These are phyloP conservation scores for Mucor plumbeus DNA, from an alignment of 371 early-diverging fungal genomes.

Conservation along the genomic window DNA sequence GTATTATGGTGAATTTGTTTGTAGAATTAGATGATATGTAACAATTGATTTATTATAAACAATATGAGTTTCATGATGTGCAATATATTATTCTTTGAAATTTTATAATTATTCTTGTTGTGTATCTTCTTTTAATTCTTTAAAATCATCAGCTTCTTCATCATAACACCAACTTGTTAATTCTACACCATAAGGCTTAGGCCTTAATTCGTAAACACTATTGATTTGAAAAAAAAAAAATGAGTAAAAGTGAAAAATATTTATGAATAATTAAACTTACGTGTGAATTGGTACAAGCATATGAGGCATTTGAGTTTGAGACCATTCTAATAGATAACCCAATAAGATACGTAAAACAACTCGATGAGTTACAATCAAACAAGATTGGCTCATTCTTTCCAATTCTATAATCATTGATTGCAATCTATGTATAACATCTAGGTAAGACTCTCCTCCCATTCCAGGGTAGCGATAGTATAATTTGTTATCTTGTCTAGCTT, in stretches of 20 bases:
- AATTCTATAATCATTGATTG: slow-evolving; percentile 85
- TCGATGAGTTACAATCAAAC: slow-evolving; percentile 77
- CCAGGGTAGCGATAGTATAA: slow-evolving; percentile 86
- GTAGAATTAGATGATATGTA: no score
- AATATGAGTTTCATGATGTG: no score
- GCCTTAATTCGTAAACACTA: slow-evolving; percentile 49
- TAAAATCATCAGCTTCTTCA: slow-evolving; percentile 49
- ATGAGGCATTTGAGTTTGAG: slow-evolving; percentile 71
- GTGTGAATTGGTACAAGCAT: slow-evolving; percentile 60
- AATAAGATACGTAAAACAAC: slow-evolving; percentile 78
- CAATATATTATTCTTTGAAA: not conserved
- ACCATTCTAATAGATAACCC: slow-evolving; percentile 77
- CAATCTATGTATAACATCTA: slow-evolving; percentile 85
- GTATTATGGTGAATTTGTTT: no score
- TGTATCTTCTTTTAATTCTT: slow-evolving; percentile 9
- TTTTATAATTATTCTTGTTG: no score
- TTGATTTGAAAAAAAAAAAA: no score
- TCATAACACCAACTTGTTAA: slow-evolving; percentile 47
- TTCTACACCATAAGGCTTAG: slow-evolving; percentile 82
- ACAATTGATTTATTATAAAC: no score
- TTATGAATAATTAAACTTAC: slow-evolving; percentile 27
- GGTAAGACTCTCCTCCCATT: slow-evolving; percentile 83
- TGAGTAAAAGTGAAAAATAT: no score
- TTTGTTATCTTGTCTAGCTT: slow-evolving; percentile 71
- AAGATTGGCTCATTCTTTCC: slow-evolving; percentile 78